Conservation (phyloP, 2,329 filamentous ascomycete genomes). For the Aureobasidium zeae region DNA sequence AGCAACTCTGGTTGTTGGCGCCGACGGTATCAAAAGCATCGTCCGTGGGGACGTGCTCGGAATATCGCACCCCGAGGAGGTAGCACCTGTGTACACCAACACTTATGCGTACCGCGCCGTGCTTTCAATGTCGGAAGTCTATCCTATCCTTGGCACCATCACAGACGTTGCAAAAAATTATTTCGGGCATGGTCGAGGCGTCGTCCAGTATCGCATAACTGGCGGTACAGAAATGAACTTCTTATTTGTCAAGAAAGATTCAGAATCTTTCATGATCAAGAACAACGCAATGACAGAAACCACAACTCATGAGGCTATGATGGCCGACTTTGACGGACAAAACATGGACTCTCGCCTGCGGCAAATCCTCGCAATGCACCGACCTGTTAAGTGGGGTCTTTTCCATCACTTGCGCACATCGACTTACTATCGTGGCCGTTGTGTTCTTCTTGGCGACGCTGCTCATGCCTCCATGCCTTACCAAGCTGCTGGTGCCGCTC, state of each 20-base stretch:
- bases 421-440: not conserved
- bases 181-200: constrained; percentile 18
- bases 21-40: constrained; percentile 20
- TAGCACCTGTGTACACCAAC: constrained; percentile 23
- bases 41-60: constrained; percentile 23
- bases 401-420: constrained; percentile 5
- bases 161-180: constrained; percentile 27
- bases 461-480: constrained; percentile 1
- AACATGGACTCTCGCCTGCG: not conserved
- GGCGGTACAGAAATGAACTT: constrained; percentile 4
- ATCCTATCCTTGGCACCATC: constrained; percentile 29
- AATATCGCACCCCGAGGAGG: constrained; percentile 17
- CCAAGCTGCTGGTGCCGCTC: constrained; percentile 7
- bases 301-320: constrained; percentile 2
- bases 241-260: not conserved
- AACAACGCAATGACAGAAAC: not conserved
- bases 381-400: constrained; percentile 5
- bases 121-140: constrained; percentile 30
- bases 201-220: constrained; percentile 14
- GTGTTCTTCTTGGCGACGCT: not conserved
- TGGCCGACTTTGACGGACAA: not conserved
- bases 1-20: constrained; percentile 33
- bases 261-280: not conserved
- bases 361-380: not conserved
- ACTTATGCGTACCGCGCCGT: constrained; percentile 27